Conservation (phyloP, 1,284 basidiomycete species). For the Pyrrhoderma noxium region DNA sequence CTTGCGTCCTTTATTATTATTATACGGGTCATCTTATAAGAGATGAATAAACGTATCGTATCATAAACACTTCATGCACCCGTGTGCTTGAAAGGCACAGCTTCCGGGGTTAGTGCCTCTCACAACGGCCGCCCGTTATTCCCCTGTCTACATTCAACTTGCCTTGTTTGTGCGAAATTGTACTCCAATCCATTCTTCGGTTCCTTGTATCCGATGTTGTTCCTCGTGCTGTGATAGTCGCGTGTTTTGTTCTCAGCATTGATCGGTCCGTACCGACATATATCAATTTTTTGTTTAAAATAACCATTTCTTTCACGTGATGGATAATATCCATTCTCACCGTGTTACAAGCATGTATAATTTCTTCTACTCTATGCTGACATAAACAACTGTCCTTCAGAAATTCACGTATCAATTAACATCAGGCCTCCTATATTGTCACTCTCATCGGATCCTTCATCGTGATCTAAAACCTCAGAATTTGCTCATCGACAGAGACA, state of each 20-base stretch:
- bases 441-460: slow-evolving; percentile 93
- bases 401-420: slow-evolving; percentile 88
- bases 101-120: neutral
- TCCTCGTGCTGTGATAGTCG: slow-evolving; percentile 6
- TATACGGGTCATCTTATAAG: too few species aligned
- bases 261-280: too few species aligned
- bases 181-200: too few species aligned
- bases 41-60: too few species aligned
- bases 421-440: slow-evolving; percentile 89
- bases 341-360: too few species aligned
- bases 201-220: slow-evolving; percentile 3
- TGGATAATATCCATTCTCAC: neutral
- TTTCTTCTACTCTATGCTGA: neutral
- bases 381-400: slow-evolving; percentile 34
- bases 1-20: too few species aligned
- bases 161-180: neutral
- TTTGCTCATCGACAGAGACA: slow-evolving; percentile 83
- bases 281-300: too few species aligned
- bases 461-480: slow-evolving; percentile 98
- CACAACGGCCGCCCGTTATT: slow-evolving; percentile 2
- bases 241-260: neutral
- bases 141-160: slow-evolving; percentile 2
- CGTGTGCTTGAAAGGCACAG: too few species aligned
- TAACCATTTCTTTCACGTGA: slow-evolving; percentile 7
- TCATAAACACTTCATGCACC: too few species aligned